Evolutionary conservation across 2,329 filamentous ascomycete species (phyloP).

Genomic region (Fusarium clavum): DNA sequence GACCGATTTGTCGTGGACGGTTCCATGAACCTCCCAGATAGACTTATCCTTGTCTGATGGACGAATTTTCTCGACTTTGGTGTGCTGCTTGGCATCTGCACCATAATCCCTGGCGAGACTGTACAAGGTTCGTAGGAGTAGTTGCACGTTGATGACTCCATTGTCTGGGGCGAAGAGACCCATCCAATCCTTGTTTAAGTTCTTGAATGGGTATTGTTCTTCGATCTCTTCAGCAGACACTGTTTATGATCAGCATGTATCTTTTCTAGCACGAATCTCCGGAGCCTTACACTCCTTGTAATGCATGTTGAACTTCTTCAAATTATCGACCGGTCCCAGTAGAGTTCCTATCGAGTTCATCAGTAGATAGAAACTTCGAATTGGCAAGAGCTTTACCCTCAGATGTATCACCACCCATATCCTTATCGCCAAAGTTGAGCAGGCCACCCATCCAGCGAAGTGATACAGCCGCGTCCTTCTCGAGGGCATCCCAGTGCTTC

Average conservation of each 20-base stretch:
- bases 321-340: neutral
- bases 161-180: slow-evolving; percentile 27
- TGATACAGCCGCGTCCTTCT: slow-evolving; percentile 27
- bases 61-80: slow-evolving; percentile 9
- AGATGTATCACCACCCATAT: slow-evolving; percentile 10
- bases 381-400: neutral
- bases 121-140: slow-evolving; percentile 14
- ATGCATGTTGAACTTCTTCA: slow-evolving; percentile 10
- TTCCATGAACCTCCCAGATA: slow-evolving; percentile 19
- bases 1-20: neutral
- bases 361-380: accelerated
- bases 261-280: accelerated
- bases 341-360: neutral
- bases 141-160: slow-evolving; percentile 27
- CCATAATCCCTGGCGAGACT: slow-evolving; percentile 27
- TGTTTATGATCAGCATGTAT: neutral
- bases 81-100: slow-evolving; percentile 23
- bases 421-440: slow-evolving; percentile 35
- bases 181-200: neutral
- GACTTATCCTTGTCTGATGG: slow-evolving; percentile 3
- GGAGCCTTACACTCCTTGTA: slow-evolving; percentile 9
- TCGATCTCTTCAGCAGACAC: slow-evolving; percentile 14
- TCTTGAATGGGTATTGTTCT: slow-evolving; percentile 23
- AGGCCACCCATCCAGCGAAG: slow-evolving; percentile 30
- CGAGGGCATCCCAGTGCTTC: slow-evolving; percentile 25